These are phyloP conservation scores for Colletotrichum sp. DNA, from an alignment of 2,329 filamentous ascomycete genomes.

Conservation along the genomic window DNA sequence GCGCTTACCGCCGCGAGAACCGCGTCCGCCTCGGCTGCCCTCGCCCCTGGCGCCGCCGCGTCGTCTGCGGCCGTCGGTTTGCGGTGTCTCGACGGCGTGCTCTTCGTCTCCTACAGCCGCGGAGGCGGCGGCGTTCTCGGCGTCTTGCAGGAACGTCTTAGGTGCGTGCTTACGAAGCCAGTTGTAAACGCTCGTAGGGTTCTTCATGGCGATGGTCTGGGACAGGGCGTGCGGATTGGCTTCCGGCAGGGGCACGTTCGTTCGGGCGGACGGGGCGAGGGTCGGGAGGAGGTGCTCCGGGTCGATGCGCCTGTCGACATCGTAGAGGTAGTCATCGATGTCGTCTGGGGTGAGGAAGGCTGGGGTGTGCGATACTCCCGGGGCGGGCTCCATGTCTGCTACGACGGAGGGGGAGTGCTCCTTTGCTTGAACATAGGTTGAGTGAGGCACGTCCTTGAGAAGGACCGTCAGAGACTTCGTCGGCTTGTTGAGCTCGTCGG, in stretches of 20 bases:
- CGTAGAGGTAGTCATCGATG: constrained; percentile 75
- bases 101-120: constrained; percentile 42
- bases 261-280: constrained; percentile 54
- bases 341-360: constrained; percentile 73
- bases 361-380: constrained; percentile 62
- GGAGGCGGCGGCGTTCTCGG: constrained; percentile 52
- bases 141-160: constrained; percentile 83
- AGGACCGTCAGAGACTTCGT: constrained; percentile 57
- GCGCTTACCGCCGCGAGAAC: constrained; percentile 27
- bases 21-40: constrained; percentile 17
- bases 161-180: constrained; percentile 90
- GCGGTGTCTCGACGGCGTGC: constrained; percentile 35
- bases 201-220: constrained; percentile 52
- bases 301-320: constrained; percentile 61
- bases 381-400: constrained; percentile 52
- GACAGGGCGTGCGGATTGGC: constrained; percentile 43
- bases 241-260: constrained; percentile 28
- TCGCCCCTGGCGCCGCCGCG: constrained; percentile 21
- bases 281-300: constrained; percentile 50
- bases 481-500: constrained; percentile 48
- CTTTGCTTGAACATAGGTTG: constrained; percentile 57
- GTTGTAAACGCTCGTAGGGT: constrained; percentile 92
- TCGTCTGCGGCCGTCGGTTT: constrained; percentile 26
- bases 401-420: constrained; percentile 67
- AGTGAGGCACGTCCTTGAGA: constrained; percentile 57